Evolutionary conservation across 441 rosid genomes (phyloP).

Genomic region (Cnidoscolus chayamansa): DNA sequence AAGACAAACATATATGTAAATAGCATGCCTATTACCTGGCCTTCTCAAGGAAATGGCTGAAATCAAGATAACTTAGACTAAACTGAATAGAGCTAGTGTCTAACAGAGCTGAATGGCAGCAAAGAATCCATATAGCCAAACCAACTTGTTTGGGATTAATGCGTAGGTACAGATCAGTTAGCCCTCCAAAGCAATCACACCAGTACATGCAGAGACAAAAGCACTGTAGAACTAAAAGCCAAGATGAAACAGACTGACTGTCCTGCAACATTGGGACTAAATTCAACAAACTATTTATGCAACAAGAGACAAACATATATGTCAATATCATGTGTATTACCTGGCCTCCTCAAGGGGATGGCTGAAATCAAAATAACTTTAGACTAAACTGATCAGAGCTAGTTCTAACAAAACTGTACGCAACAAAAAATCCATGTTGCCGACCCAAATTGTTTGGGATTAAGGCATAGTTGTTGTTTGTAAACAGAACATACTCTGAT

Average conservation of each 20-base stretch:
- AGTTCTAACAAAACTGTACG: too few relatives aligned
- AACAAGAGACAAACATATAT: conserved; percentile 8
- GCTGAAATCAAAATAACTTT: neutral
- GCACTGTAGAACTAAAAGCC: neutral
- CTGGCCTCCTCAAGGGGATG: conserved; percentile 14
- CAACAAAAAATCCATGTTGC: too few relatives aligned
- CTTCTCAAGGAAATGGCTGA: too few relatives aligned
- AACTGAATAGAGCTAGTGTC: too few relatives aligned
- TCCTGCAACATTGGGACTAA: conserved; percentile 7
- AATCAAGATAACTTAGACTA: too few relatives aligned
- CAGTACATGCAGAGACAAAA: conserved; percentile 10
- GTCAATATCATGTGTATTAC: conserved; percentile 4
- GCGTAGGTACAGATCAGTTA: neutral
- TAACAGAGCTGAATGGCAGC: too few relatives aligned
- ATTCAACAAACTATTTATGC: conserved; percentile 2
- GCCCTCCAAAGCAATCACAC: neutral
- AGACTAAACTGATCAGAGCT: neutral
- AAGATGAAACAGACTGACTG: neutral
- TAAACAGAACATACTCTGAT: neutral
- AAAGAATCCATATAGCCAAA: too few relatives aligned
- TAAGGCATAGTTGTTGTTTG: too few relatives aligned
- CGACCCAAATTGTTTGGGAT: too few relatives aligned
- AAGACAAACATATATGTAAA: conserved; percentile 3
- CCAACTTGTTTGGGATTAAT: neutral
- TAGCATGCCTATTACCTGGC: neutral